These are phyloP conservation scores for Colletotrichum tropicicola DNA, from an alignment of 2,329 filamentous ascomycete genomes.

Conservation along the genomic window DNA sequence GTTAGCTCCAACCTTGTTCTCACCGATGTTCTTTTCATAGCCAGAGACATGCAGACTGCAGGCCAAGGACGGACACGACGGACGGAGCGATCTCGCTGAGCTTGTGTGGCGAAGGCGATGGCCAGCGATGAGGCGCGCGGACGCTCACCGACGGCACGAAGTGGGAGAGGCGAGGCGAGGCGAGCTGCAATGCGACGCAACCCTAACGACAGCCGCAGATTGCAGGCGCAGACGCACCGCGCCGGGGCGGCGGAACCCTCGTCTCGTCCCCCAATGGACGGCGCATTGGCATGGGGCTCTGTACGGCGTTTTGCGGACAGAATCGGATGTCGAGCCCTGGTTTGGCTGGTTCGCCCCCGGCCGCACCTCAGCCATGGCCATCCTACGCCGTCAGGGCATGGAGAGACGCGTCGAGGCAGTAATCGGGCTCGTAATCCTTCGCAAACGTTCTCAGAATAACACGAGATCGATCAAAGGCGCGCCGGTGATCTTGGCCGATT, in stretches of 20 bases:
- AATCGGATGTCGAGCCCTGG: not conserved
- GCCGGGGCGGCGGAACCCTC: not conserved
- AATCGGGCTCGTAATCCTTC: conserved; percentile 2
- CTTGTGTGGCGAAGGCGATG: not conserved
- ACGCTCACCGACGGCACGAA: not conserved
- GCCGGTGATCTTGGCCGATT: not conserved
- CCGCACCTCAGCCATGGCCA: not conserved
- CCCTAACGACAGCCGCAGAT: not conserved
- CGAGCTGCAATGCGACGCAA: conserved; percentile 26
- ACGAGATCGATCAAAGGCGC: not conserved
- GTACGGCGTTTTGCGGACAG: not conserved
- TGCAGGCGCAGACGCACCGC: conserved; percentile 8
- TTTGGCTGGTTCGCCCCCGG: not conserved
- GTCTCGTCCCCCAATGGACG: not conserved
- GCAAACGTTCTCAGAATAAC: conserved; percentile 21
- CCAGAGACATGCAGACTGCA: not conserved
- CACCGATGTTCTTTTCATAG: conserved; percentile 17
- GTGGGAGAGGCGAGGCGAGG: conserved; percentile 13
- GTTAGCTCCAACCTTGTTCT: conserved; percentile 1
- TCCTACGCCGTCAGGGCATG: not conserved
- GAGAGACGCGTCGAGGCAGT: not conserved
- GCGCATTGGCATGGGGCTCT: conserved; percentile 14
- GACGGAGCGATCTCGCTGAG: not conserved
- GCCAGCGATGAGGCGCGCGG: conserved; percentile 9
- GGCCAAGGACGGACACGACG: conserved; percentile 4